Evolutionary conservation across 2,329 filamentous ascomycete species (phyloP).

Genomic region (Fusarium pseudonygamai): DNA sequence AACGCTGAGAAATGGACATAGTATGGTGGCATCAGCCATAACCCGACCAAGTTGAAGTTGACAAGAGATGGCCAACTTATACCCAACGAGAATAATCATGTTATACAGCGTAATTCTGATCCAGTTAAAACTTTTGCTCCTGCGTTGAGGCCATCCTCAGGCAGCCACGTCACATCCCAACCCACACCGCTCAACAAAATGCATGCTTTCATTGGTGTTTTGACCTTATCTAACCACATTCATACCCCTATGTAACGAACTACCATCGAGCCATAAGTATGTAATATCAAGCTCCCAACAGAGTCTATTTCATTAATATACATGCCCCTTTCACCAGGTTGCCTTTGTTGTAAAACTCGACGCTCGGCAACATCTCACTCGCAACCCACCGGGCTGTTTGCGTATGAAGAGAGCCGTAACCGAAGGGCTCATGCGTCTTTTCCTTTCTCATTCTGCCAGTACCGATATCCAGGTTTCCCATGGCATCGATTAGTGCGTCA

Average conservation of each 20-base stretch:
- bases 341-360: slow-evolving; percentile 62
- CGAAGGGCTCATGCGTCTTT: slow-evolving; percentile 60
- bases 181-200: slow-evolving; percentile 10
- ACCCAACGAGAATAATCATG: not conserved
- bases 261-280: not conserved
- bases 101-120: not conserved
- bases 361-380: slow-evolving; percentile 58
- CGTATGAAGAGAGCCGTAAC: slow-evolving; percentile 65
- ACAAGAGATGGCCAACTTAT: not conserved
- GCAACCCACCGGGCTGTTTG: slow-evolving; percentile 70
- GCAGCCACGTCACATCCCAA: slow-evolving; percentile 23
- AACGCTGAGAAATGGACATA: not conserved
- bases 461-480: slow-evolving; percentile 44
- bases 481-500: slow-evolving; percentile 39
- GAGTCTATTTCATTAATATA: slow-evolving; percentile 15
- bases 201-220: slow-evolving; percentile 4
- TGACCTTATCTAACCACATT: not conserved
- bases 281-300: not conserved
- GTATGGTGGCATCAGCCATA: not conserved
- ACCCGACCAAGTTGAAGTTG: not conserved
- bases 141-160: slow-evolving; percentile 12
- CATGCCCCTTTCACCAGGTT: slow-evolving; percentile 59
- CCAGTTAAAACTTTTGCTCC: not conserved
- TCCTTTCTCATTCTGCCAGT: slow-evolving; percentile 52
- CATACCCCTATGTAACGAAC: not conserved